Evolutionary conservation across 2,329 filamentous ascomycete species (phyloP), one percentile per base, ranked within the genome.

Genomic region (Epichloe festucae): DNA sequence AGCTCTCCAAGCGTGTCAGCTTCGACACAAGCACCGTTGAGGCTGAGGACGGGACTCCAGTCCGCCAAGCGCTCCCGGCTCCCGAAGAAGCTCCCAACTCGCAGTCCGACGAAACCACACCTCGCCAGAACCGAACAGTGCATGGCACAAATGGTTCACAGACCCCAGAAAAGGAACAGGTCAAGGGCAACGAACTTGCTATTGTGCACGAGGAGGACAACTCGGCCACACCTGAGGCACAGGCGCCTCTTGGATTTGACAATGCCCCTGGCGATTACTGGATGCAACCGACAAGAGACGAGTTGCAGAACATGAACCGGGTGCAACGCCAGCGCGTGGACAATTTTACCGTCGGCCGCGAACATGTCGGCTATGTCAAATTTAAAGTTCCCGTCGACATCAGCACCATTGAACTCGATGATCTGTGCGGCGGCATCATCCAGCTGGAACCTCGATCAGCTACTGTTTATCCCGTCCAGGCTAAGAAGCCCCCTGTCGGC

Each of bases 371-470:
- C 46, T 78, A 81, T 52, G 85, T 98, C 56, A 79, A 78, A 23
- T 98, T 98, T 70, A 81, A 85, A 63, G 75, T 82, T 5, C 80
- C 84, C 1, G 89, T 95, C 36, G 91, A 98, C 67, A 75, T 98
- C 23, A 91, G 79, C 54, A 79, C 75, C 48, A 78, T 94, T 52
- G 79, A 90, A 50, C 69, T 95, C 2, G 87, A 95, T 57, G 78
- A 87, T n/a, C 77, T 98, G 23, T 85, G 80, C 48, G 86, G 78
- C 46, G 78, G 76, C 27, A 84, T 96, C 59, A 86, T 97, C 38
- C 74, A 82, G 49, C 79, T 97, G 47, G 77, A 80, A 43, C 77
- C 84, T 48, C 86, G 93, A 38, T 85, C 84, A 8, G 88, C 89
- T 23, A 95, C 91, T 0, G 93, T 97, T 7, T 98, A 98, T 62